Evolutionary conservation across 768 basidiomycete genomes (phyloP).

Genomic region (Trametes meyenii): DNA sequence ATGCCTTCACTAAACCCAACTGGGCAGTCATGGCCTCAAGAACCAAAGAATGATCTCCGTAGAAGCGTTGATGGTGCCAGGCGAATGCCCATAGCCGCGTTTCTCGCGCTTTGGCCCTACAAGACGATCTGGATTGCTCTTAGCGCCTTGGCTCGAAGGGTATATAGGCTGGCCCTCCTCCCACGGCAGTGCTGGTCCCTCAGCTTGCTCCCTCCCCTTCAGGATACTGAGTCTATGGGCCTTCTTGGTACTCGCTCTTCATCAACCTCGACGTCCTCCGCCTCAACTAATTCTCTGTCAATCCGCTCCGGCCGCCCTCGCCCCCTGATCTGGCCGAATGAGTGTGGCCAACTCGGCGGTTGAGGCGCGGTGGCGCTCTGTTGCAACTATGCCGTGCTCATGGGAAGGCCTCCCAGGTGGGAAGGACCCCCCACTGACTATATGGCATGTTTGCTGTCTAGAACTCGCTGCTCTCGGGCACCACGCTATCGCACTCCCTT

Average conservation of each 20-base stretch:
- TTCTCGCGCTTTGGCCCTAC: constrained; percentile 15
- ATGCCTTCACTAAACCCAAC: too few relatives aligned
- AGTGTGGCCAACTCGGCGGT: too few relatives aligned
- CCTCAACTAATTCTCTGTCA: too few relatives aligned
- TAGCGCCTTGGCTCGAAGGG: constrained; percentile 2
- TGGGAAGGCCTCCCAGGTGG: too few relatives aligned
- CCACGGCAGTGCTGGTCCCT: not conserved
- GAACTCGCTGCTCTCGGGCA: too few relatives aligned
- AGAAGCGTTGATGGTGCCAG: not conserved
- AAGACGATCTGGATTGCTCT: not conserved
- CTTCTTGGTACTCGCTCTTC: not conserved
- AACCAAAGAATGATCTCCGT: constrained; percentile 9
- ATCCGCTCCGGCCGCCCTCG: too few relatives aligned
- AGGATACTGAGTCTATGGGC: not conserved
- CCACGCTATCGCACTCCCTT: too few relatives aligned
- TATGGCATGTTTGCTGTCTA: too few relatives aligned
- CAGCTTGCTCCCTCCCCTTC: not conserved
- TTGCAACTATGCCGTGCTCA: too few relatives aligned
- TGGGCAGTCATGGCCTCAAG: not conserved
- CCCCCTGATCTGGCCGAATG: too few relatives aligned
- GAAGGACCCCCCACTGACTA: too few relatives aligned
- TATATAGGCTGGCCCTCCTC: constrained; percentile 6
- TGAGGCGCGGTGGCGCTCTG: too few relatives aligned
- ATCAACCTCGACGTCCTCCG: not conserved
- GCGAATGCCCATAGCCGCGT: not conserved